Conservation (phyloP, 805 yeast species). For the Ogataea trehaloabstinens region DNA sequence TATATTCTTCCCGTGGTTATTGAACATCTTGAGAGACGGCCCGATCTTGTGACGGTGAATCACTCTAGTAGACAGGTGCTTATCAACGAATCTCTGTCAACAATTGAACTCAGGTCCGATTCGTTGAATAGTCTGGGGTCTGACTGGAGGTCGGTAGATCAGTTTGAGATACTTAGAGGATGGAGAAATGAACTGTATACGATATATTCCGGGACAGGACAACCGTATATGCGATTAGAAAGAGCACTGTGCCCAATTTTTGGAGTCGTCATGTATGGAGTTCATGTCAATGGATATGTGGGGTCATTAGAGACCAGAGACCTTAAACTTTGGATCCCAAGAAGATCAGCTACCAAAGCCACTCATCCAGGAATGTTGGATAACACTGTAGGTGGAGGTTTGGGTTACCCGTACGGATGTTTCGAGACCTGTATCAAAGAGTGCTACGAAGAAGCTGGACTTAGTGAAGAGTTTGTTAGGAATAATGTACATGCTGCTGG, state of each 20-base stretch:
- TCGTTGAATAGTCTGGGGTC: slow-evolving; percentile 44
- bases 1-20: slow-evolving; percentile 37
- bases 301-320: slow-evolving; percentile 34
- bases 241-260: slow-evolving; percentile 76
- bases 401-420: slow-evolving; percentile 76
- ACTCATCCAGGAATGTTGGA: slow-evolving; percentile 92
- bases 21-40: slow-evolving; percentile 20
- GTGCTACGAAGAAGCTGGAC: slow-evolving; percentile 87
- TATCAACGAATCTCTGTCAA: slow-evolving; percentile 30
- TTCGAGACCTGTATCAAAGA: slow-evolving; percentile 82
- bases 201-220: slow-evolving; percentile 54
- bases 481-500: slow-evolving; percentile 53
- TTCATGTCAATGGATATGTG: slow-evolving; percentile 80
- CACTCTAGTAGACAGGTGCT: slow-evolving; percentile 25
- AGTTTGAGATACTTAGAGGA: slow-evolving; percentile 47
- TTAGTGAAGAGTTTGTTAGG: slow-evolving; percentile 50
- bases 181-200: slow-evolving; percentile 89
- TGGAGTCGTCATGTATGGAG: slow-evolving; percentile 89
- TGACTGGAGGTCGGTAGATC: slow-evolving; percentile 35
- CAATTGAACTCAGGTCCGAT: slow-evolving; percentile 40
- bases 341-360: slow-evolving; percentile 71
- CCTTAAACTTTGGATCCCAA: slow-evolving; percentile 76
- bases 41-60: slow-evolving; percentile 28
- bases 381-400: slow-evolving; percentile 93
- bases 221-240: slow-evolving; percentile 69